Conservation (phyloP, 1,284 basidiomycete species). For the Limonomyces culmigenus region DNA sequence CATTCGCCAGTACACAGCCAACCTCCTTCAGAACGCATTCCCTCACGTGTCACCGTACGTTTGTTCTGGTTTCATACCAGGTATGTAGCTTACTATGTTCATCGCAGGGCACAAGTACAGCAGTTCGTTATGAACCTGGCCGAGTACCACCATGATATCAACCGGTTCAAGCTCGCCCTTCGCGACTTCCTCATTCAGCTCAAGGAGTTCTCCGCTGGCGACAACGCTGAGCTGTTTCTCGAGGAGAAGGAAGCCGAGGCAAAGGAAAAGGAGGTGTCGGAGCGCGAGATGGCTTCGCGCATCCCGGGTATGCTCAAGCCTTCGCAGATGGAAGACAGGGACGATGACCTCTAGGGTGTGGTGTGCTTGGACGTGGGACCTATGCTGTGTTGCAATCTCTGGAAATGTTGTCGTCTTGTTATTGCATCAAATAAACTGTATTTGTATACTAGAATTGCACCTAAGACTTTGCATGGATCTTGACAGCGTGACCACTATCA, state of each 20-base stretch:
- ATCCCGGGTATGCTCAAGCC: slow-evolving; percentile 99
- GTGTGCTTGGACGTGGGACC: too few relatives aligned
- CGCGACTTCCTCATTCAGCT: slow-evolving; percentile 86
- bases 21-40: slow-evolving; percentile 78
- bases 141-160: slow-evolving; percentile 80
- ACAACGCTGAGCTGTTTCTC: slow-evolving; percentile 75
- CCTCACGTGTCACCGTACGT: slow-evolving; percentile 70
- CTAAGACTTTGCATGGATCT: too few relatives aligned
- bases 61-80: slow-evolving; percentile 2
- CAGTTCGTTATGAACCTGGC: slow-evolving; percentile 71
- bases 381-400: too few relatives aligned
- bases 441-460: neutral
- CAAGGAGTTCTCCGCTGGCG: slow-evolving; percentile 85
- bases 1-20: slow-evolving; percentile 80
- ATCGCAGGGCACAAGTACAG: slow-evolving; percentile 48
- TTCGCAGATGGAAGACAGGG: slow-evolving; percentile 81
- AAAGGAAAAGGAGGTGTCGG: slow-evolving; percentile 50
- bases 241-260: slow-evolving; percentile 92
- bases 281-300: slow-evolving; percentile 78
- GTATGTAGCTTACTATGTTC: slow-evolving; percentile 6
- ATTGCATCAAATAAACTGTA: neutral
- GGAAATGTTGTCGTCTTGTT: neutral
- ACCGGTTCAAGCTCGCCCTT: slow-evolving; percentile 88
- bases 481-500: too few relatives aligned
- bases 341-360: slow-evolving; percentile 71